Percentiles rank a stretch among this genome's conserved stretches.
Evolutionary conservation across 2,329 filamentous ascomycete genomes (phyloP).

Genomic region (Diaporthe longicolla): DNA sequence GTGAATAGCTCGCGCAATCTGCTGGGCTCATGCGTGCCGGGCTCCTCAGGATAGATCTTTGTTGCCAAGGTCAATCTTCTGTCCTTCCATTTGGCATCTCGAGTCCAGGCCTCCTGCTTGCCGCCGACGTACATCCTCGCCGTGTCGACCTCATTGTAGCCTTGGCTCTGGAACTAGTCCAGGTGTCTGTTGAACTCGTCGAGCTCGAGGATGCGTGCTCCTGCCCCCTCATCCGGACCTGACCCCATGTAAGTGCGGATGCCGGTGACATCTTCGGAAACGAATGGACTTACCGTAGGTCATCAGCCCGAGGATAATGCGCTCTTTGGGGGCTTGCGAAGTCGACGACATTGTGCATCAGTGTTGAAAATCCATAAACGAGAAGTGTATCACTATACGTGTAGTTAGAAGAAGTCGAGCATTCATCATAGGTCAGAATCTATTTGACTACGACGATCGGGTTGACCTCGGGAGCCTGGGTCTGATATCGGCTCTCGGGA

Average conservation of each 20-base stretch:
- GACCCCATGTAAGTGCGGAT: neutral
- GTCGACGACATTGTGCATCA: neutral
- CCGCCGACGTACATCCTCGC: slow-evolving; percentile 81
- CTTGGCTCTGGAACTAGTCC: slow-evolving; percentile 81
- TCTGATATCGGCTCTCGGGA: slow-evolving; percentile 1
- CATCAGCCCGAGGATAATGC: slow-evolving; percentile 11
- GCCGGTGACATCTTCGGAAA: no score
- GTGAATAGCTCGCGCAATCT: slow-evolving; percentile 62
- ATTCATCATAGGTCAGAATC: neutral
- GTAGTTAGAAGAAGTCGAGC: neutral
- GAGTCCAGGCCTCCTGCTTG: slow-evolving; percentile 84
- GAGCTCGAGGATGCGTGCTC: slow-evolving; percentile 78
- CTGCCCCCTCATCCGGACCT: slow-evolving; percentile 71
- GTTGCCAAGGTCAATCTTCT: slow-evolving; percentile 84
- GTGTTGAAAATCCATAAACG: neutral
- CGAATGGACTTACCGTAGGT: neutral
- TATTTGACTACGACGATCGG: neutral
- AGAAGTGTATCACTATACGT: no score
- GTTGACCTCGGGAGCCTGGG: neutral
- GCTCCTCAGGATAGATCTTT: slow-evolving; percentile 76
- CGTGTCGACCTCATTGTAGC: slow-evolving; percentile 89
- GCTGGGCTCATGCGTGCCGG: slow-evolving; percentile 72
- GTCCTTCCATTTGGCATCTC: slow-evolving; percentile 82
- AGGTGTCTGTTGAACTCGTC: slow-evolving; percentile 79
- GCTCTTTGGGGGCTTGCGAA: neutral